phyloP scores from a whole-genome alignment of 2,329 filamentous ascomycete species.

The Ophiostoma ulmi region DNA sequence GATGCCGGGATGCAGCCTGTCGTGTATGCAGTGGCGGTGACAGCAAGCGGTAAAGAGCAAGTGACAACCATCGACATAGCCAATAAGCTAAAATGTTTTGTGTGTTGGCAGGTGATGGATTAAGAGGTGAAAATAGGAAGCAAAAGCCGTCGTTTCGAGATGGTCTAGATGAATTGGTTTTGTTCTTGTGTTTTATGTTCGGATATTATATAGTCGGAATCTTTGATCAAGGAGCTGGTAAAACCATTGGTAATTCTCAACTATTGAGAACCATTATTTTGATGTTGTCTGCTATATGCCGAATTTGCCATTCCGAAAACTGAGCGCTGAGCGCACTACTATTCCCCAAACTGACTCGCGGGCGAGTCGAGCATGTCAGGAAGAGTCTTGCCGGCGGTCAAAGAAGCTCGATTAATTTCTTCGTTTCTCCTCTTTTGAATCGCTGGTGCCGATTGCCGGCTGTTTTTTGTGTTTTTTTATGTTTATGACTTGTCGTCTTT shows the following conservation, averaged over 20 bases:
- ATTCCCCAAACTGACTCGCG: background rate
- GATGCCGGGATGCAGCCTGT: background rate
- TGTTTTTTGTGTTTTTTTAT: too few relatives aligned
- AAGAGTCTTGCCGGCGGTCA: slow-evolving; percentile 9
- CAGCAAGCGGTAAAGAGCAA: background rate
- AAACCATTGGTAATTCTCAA: too few relatives aligned
- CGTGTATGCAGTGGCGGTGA: background rate
- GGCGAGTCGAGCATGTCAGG: background rate
- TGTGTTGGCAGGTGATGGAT: background rate
- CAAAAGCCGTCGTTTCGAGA: too few relatives aligned
- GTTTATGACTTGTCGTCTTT: background rate
- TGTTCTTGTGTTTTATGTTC: too few relatives aligned
- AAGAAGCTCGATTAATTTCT: background rate
- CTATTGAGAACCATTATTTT: background rate
- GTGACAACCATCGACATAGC: background rate
- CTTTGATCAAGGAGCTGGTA: too few relatives aligned
- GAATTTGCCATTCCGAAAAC: background rate
- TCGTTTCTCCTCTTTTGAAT: background rate
- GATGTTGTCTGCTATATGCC: background rate
- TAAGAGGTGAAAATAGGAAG: background rate
- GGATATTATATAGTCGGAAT: too few relatives aligned
- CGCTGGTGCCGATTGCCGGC: background rate
- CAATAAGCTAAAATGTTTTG: background rate
- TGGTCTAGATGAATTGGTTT: too few relatives aligned
- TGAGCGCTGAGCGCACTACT: background rate